A percentile compares a stretch with the other conserved stretches of the same genome.
Evolutionary conservation across 73 alveolate species (phyloP).

Genomic region (Paramecium sexaurelia): DNA sequence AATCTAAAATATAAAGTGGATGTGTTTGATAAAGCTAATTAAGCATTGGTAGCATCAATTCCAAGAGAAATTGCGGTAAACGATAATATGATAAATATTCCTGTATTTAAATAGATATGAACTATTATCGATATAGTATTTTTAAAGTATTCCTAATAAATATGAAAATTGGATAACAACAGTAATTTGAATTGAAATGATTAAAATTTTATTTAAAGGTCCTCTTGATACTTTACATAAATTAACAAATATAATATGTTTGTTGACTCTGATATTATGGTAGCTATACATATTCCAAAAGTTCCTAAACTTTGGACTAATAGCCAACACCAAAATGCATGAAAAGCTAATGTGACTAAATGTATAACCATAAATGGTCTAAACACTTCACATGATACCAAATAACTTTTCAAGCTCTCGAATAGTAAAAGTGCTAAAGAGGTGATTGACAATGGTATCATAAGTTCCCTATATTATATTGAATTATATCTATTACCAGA

Average conservation of each 20-base stretch:
- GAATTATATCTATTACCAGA: not conserved
- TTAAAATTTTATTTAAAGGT: not conserved
- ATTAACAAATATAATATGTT: too few relatives aligned
- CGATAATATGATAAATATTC: not conserved
- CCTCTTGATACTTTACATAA: not conserved
- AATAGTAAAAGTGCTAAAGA: not conserved
- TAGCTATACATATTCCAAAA: not conserved
- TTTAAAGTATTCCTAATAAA: not conserved
- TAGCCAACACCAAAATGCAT: not conserved
- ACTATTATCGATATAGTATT: not conserved
- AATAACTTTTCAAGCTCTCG: constrained; percentile 10
- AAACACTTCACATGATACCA: constrained; percentile 14
- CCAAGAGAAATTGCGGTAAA: not conserved
- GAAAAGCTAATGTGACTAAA: not conserved
- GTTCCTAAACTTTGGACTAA: not conserved
- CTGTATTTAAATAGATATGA: not conserved
- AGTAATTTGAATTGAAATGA: not conserved
- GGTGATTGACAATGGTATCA: not conserved
- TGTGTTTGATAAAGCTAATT: not conserved
- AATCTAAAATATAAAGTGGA: not conserved
- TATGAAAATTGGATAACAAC: not conserved
- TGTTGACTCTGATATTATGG: not conserved
- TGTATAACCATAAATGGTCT: not conserved
- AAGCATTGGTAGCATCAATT: not conserved
- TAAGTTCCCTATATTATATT: not conserved